Percentiles rank a stretch among this genome's conserved stretches.
Evolutionary conservation across 2,329 filamentous ascomycete species (phyloP).

Genomic region (Colletotrichum zoysiae): DNA sequence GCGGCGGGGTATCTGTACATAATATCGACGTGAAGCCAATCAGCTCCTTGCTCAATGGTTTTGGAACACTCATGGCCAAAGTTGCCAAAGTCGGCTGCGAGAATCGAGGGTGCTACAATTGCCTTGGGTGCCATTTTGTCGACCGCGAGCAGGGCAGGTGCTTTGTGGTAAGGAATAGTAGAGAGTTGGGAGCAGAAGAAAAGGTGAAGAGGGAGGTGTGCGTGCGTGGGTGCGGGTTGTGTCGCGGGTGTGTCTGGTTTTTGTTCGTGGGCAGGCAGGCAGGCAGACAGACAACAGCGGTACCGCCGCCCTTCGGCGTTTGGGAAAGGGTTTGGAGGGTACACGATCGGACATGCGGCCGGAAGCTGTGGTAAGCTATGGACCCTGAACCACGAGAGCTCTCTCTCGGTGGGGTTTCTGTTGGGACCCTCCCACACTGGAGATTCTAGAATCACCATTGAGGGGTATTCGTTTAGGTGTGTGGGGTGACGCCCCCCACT

Average conservation of each 20-base stretch:
- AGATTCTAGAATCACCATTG: conserved; percentile 40
- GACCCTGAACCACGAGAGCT: conserved; percentile 41
- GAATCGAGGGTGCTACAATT: conserved; percentile 98
- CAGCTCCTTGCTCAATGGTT: conserved; percentile 87
- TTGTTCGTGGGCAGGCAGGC: conserved; percentile 24
- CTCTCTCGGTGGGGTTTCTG: conserved; percentile 28
- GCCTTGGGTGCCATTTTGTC: conserved; percentile 83
- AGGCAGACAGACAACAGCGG: conserved; percentile 3
- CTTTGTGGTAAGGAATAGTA: neutral
- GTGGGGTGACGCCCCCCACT: conserved; percentile 31
- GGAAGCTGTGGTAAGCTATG: conserved; percentile 42
- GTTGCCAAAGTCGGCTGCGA: conserved; percentile 94
- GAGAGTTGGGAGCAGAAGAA: neutral
- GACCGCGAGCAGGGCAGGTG: conserved; percentile 8
- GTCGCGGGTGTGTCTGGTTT: conserved; percentile 28
- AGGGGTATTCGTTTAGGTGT: conserved; percentile 30
- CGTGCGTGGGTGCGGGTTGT: conserved; percentile 31
- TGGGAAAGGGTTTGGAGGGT: conserved; percentile 29
- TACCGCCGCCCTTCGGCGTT: conserved; percentile 20
- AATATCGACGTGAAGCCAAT: conserved; percentile 97
- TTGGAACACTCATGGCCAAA: conserved; percentile 87
- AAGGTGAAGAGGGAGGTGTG: conserved; percentile 13
- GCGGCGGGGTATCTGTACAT: conserved; percentile 62
- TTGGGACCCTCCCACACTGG: conserved; percentile 37
- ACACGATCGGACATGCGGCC: conserved; percentile 39